These are phyloP conservation scores for Kwoniella sp. DNA, from an alignment of 768 basidiomycete genomes.

Conservation along the genomic window DNA sequence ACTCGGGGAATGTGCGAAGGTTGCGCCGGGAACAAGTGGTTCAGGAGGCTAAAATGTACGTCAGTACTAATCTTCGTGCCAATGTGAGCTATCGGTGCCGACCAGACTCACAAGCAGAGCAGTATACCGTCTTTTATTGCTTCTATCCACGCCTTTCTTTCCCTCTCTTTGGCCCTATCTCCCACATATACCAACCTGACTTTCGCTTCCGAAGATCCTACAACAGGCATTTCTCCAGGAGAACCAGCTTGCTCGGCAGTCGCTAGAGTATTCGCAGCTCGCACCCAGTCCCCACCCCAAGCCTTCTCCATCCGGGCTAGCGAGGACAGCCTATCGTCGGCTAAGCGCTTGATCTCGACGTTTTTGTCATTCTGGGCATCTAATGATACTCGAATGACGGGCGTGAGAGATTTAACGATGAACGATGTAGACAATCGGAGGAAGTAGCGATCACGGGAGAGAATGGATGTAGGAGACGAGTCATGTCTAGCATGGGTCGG, in stretches of 20 bases:
- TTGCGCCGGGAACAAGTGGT: slow-evolving; percentile 40
- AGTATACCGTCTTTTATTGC: slow-evolving; percentile 81
- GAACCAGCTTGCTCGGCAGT: slow-evolving; percentile 1
- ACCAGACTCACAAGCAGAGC: slow-evolving; percentile 78
- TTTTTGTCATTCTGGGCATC: slow-evolving; percentile 30
- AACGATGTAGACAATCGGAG: slow-evolving; percentile 46
- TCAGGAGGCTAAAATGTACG: slow-evolving; percentile 26
- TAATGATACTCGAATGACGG: slow-evolving; percentile 30
- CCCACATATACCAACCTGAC: slow-evolving; percentile 40
- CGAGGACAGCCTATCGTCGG: slow-evolving; percentile 67
- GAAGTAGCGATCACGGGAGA: slow-evolving; percentile 43
- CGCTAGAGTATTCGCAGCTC: slow-evolving; percentile 27
- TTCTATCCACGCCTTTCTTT: slow-evolving; percentile 71
- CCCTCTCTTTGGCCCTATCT: slow-evolving; percentile 69
- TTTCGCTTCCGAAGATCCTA: slow-evolving; percentile 58
- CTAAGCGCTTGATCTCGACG: slow-evolving; percentile 47
- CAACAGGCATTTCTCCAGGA: not conserved
- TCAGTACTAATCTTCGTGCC: not conserved
- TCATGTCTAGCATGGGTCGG: slow-evolving; percentile 16
- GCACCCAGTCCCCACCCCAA: slow-evolving; percentile 68
- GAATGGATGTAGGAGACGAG: slow-evolving; percentile 10
- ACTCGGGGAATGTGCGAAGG: slow-evolving; percentile 39
- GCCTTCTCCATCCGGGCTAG: slow-evolving; percentile 71
- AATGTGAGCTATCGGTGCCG: not conserved
- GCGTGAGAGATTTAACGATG: slow-evolving; percentile 40